Percentiles rank a stretch among this genome's conserved stretches.
phyloP scores from a whole-genome alignment of 352 stramenopile genomes.

The Globisporangium polare region DNA sequence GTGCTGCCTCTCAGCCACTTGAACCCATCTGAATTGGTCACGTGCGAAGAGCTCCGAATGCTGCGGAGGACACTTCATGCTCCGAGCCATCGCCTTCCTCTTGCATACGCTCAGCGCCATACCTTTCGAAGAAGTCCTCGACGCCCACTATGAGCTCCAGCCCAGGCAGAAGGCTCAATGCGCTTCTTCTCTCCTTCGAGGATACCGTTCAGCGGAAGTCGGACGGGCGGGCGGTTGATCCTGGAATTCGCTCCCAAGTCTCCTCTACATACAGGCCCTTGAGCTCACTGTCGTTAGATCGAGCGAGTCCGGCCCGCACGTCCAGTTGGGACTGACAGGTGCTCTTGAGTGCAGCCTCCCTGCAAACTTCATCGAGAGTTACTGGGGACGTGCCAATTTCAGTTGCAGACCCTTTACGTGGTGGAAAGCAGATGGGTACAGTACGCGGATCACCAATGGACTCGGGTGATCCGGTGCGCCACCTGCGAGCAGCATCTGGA shows the following conservation, averaged over 20 bases:
- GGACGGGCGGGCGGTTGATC: neutral
- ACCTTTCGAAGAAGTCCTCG: too few species aligned
- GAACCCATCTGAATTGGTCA: too few species aligned
- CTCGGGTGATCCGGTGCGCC: neutral
- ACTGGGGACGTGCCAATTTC: neutral
- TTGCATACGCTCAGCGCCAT: too few species aligned
- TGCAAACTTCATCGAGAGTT: neutral
- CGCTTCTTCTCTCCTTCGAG: too few species aligned
- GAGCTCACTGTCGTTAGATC: neutral
- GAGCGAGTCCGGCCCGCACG: neutral
- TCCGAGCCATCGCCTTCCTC: too few species aligned
- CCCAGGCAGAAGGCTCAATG: too few species aligned
- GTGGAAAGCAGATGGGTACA: neutral
- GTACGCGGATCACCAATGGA: neutral
- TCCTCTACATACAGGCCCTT: neutral
- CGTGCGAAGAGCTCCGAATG: too few species aligned
- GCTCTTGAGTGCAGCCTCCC: neutral
- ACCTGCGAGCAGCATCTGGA: neutral
- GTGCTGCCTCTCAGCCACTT: too few species aligned
- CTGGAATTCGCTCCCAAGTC: too few species aligned
- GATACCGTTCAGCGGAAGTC: neutral
- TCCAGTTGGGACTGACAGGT: neutral
- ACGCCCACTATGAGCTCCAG: too few species aligned
- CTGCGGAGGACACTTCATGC: too few species aligned
- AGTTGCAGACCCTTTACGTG: constrained; percentile 1